Evolutionary conservation across 805 yeast genomes (phyloP), one percentile per base, ranked within the genome.

Genomic region (Alloascoidea hylecoeti): DNA sequence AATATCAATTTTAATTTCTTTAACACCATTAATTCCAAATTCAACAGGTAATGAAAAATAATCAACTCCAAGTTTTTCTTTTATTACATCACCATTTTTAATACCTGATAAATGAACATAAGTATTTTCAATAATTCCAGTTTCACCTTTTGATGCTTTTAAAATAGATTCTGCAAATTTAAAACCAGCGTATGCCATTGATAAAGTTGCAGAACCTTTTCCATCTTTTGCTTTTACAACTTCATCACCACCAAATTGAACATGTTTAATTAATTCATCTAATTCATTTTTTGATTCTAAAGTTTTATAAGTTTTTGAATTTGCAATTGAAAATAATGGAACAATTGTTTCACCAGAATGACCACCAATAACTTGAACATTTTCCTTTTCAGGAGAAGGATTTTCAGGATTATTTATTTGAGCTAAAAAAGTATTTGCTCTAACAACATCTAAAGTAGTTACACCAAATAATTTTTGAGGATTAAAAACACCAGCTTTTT

Each of bases 191-290:
- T 76, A 79, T 41, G 89, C 89, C 92, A 81, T 81, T 19, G 89
- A 80, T 51, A 81, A 64, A 35, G 92, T 81, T 40, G 89, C 89
- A 27, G 88, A 78, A 44, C 92, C 92, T 41, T 80, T 77, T 57
- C 92, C 89, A 49, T 75, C 69, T 62, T 81, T 81, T 47, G 89
- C 89, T 61, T 79, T 75, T 49, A 81, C 89, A 48, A 80, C 86
- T 64, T 80, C 92, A 57, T 80, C 92, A 66, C 92, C 92, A 61
- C 88, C 92, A 51, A 75, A 80, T 63, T 81, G 89, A 47, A 80
- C 79, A 63, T 88, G 71, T 66, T 78, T 73, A 47, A 79, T 66
- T 53, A 79, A 68, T 36, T 76, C 72, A 48, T 75, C 78, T 57
- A 69, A 65, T 43, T 63, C 60, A 46, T 68, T 73, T 49, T 65